phyloP scores from a whole-genome alignment of 176 grass and related monocot species.

The Cenchrus purpureus region DNA sequence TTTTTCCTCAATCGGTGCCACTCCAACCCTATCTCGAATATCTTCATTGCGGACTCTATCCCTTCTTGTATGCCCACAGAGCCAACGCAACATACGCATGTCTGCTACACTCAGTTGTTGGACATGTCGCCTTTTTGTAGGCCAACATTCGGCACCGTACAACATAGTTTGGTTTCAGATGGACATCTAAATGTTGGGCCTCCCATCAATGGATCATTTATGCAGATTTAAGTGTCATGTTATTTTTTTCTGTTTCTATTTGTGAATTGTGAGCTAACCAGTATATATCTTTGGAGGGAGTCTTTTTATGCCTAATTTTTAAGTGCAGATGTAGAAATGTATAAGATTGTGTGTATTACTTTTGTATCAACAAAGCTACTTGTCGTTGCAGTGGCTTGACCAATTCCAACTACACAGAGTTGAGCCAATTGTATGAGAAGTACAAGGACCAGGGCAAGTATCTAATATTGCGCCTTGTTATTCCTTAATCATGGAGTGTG shows the following conservation, averaged over 20 bases:
- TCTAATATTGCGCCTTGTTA: not conserved
- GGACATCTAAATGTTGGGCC: not conserved
- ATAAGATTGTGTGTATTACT: not conserved
- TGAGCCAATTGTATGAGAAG: conserved; percentile 69
- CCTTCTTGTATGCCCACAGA: too few relatives aligned
- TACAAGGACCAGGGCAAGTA: conserved; percentile 68
- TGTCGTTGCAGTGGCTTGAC: conserved; percentile 61
- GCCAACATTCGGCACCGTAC: too few relatives aligned
- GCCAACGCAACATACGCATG: too few relatives aligned
- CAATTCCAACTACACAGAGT: conserved; percentile 75
- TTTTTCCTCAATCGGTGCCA: too few relatives aligned
- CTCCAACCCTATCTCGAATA: too few relatives aligned
- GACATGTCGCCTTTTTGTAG: too few relatives aligned
- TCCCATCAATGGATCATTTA: not conserved
- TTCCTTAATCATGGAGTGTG: not conserved
- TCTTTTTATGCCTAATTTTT: not conserved
- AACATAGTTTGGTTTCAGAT: not conserved
- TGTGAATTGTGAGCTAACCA: not conserved
- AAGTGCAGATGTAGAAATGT: conserved; percentile 11
- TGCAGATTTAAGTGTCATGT: conserved; percentile 29
- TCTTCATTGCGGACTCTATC: too few relatives aligned
- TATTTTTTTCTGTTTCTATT: not conserved
- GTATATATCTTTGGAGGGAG: not conserved
- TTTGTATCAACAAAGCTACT: conserved; percentile 20
- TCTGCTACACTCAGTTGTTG: too few relatives aligned